Evolutionary conservation across 768 basidiomycete species (phyloP), one percentile per base, ranked within the genome.

Genomic region (Russula lepida): DNA sequence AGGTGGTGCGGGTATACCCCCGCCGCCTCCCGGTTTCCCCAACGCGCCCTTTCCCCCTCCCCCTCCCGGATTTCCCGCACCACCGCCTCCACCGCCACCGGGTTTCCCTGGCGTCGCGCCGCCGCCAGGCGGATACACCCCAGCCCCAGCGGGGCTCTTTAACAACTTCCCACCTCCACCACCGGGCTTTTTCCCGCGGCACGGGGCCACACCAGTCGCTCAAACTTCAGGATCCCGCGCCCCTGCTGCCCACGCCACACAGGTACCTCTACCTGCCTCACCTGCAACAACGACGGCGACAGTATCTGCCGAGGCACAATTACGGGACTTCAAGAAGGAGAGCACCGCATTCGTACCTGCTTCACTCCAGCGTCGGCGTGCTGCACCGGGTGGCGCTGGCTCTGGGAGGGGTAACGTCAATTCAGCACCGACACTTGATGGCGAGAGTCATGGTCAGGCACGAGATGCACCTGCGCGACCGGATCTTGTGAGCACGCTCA

Each of bases 251-350:
- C 62, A 69, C 51, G 32, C 69, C 47, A 53, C 68, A 30, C 60
- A 71, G 71, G 2, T 74, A 76, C 56, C 76, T 75, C 69, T 68
- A 13, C 64, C 72, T 17, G 52, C 65, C 2, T 61, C 73, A 9
- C 72, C 77, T 11, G 75, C 73, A 47, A 62, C 78, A 17, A 77
- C 76, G 1, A 74, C 81, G 7, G 92, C 90, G 1, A 88, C 82
- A 2, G 85, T 98, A 54, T 86, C 83, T 23, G 93, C 94, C 2
- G 92, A 78, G 48, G 92, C 97, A 4, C 80, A 92, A 70, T 73
- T 99, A 54, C 88, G 95, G 15, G 92, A 99, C 73, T 78, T 98
- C 63, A 92, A 94, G 76, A 94, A 92, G 73, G 97, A 99, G 71
- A 88, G 89, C 9, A 95, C 92, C 0, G 84, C 89, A 0, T 98